Base-by-base conservation (phyloP, 2,329 filamentous ascomycete genomes). In the Aspergillus texensis region DNA sequence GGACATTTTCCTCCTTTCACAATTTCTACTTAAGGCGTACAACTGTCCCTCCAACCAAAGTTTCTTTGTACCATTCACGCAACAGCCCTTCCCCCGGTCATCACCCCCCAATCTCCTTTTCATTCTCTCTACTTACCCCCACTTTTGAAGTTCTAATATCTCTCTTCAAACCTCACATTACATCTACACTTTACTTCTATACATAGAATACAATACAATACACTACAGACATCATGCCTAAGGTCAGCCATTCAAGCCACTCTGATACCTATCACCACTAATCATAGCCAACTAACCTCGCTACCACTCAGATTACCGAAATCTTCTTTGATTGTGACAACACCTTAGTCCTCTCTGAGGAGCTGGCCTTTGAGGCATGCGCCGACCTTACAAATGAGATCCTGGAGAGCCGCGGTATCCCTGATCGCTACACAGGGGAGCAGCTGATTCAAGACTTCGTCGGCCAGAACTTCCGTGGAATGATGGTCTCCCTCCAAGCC, bases 391-490 rank as follows among this genome's bases (percentile, higher is more conserved):
- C 93, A 84, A 97, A 97, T 82, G 84, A 93, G 79, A 92, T 96
- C 77, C 88, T 94, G 77, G 84, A 85, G 71, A 85, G 86, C 74
- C 85, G 90, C 74, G 81, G 84, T 71, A 83, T 92, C 72, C 74
- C 83, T 30, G 84, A 87, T 71, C 87, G 86, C 75, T 97, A 96
- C 83, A 93, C 91, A 4, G 91, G 91, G 74, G 86, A 89, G 55
- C 85, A 88, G 64, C 89, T 97, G 67, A 91, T 96, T 81, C 83
- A 85, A 71, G 91, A 96, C 81, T 97, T 96, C 74, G 92, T 97
- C 71, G 93, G 94, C 72, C 91, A 95, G 78, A 96, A 96, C 86
- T 97, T 96, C 86, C 92, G 93, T 70, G 92, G 92, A 80, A 96
- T 96, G 92, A 89, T 96, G 81, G 79, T 83, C 63, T 88, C 87